A percentile compares a stretch with the other conserved stretches of the same genome.
Evolutionary conservation across 176 grass and related monocot genomes (phyloP).

Genomic region (Oryza rufipogon): DNA sequence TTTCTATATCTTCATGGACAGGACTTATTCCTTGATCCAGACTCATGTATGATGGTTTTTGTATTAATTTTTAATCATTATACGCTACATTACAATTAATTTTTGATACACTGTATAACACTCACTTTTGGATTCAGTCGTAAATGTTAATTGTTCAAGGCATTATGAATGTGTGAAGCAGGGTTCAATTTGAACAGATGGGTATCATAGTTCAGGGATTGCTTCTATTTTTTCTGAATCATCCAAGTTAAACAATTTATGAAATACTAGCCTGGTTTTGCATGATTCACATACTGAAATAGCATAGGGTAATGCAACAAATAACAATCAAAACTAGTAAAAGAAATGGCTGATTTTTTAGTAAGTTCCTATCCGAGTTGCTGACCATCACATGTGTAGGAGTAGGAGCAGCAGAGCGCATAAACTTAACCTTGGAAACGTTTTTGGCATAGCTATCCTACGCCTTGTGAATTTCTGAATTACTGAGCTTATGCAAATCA

Average conservation of each 20-base stretch:
- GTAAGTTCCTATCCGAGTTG: neutral
- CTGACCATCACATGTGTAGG: neutral
- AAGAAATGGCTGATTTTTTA: no score
- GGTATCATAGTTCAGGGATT: neutral
- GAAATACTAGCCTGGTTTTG: no score
- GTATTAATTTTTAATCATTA: neutral
- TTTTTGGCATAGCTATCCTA: neutral
- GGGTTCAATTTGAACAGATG: neutral
- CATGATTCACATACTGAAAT: no score
- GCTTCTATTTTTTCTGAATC: neutral
- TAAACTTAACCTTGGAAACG: neutral
- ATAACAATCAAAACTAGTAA: neutral
- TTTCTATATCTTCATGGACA: neutral
- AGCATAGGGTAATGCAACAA: neutral
- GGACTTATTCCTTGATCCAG: neutral
- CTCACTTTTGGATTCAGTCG: neutral
- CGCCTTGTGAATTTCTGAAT: neutral
- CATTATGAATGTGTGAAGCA: neutral
- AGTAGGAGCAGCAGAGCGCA: neutral
- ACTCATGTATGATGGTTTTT: neutral
- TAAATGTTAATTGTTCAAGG: neutral
- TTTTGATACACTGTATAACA: neutral
- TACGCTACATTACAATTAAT: neutral
- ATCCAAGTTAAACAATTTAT: neutral
- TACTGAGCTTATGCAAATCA: neutral